Conservation (phyloP, 108 stramenopile species). For the Parietichytrium sp. region DNA sequence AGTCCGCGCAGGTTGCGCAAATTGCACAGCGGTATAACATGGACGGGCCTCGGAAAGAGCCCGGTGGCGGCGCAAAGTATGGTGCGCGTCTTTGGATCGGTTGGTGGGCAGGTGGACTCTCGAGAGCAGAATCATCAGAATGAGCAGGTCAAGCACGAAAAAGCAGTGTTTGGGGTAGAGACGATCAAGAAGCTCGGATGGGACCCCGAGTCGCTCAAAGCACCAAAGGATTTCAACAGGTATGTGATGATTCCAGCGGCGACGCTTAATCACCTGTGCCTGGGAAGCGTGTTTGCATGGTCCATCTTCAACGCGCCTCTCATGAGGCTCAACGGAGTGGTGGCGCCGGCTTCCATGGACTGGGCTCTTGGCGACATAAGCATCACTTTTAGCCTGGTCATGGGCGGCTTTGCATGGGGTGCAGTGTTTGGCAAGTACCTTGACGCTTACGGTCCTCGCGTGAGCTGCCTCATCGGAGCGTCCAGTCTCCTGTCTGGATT, state of each 20-base stretch:
- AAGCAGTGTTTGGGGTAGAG: too few species aligned
- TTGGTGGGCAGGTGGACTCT: too few species aligned
- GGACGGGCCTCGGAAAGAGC: too few species aligned
- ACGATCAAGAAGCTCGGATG: constrained; percentile 34
- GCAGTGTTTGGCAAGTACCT: constrained; percentile 73
- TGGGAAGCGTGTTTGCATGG: constrained; percentile 64
- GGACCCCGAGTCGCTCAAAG: constrained; percentile 33
- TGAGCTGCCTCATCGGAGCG: constrained; percentile 53
- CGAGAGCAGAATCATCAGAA: too few species aligned
- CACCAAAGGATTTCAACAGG: background rate
- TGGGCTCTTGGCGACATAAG: constrained; percentile 51
- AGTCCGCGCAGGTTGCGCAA: too few species aligned
- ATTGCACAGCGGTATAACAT: too few species aligned
- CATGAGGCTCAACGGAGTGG: constrained; percentile 54
- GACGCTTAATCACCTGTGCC: constrained; percentile 45
- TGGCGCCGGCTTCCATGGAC: constrained; percentile 54
- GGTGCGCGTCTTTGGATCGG: too few species aligned
- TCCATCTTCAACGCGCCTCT: constrained; percentile 56
- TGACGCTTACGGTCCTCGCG: constrained; percentile 60
- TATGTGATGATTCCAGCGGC: constrained; percentile 10
- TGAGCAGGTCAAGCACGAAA: too few species aligned
- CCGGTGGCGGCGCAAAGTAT: too few species aligned
- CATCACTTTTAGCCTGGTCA: constrained; percentile 69
- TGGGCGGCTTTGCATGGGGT: constrained; percentile 37
- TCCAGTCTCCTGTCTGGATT: constrained; percentile 56